Conservation (phyloP, 805 yeast genomes). For the Pichia thaimueangensis region DNA sequence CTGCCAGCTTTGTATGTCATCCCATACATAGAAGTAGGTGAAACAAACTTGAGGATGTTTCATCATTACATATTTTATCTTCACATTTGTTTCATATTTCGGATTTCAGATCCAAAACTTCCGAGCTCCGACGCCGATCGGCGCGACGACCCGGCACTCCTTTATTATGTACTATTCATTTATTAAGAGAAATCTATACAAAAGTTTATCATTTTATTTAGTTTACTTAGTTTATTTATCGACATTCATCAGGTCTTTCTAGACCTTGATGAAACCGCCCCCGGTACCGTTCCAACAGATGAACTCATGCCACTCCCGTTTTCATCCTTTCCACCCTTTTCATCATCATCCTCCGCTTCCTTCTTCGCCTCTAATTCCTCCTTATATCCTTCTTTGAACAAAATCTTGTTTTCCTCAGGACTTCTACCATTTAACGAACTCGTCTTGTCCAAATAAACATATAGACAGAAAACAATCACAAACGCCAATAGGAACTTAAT, state of each 20-base stretch:
- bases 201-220: no score
- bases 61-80: no score
- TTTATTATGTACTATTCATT: not conserved
- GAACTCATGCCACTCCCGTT: not conserved
- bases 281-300: not conserved
- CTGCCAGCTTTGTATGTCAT: no score
- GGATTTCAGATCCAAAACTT: no score
- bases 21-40: no score
- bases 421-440: conserved; percentile 18
- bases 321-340: not conserved
- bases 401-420: conserved; percentile 18
- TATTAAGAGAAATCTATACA: not conserved
- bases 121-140: no score
- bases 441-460: conserved; percentile 22
- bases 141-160: no score
- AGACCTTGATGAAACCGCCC: not conserved
- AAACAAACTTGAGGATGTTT: no score
- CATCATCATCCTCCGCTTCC: not conserved
- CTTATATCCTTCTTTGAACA: conserved; percentile 5
- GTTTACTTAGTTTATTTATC: no score
- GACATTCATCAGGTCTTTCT: no score
- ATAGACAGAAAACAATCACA: conserved; percentile 16
- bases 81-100: no score
- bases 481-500: conserved; percentile 23
- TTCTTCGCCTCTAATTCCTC: not conserved